Percentiles rank a stretch among this genome's conserved stretches.
phyloP scores from a whole-genome alignment of 331 rosid species.

The Erythrophleum ivorense region DNA sequence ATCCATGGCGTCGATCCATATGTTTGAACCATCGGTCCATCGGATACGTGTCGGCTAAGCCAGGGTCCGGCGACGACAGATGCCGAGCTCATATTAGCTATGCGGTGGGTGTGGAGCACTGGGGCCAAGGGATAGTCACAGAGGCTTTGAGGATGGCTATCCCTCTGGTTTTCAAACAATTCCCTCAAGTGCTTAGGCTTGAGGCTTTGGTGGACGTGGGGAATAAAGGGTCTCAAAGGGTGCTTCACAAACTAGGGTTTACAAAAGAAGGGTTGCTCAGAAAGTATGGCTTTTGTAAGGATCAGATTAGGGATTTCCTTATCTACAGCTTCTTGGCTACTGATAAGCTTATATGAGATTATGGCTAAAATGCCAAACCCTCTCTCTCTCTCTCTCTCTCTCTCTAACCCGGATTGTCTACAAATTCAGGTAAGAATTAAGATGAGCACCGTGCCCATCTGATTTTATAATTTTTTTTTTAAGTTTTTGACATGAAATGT shows the following conservation, averaged over 20 bases:
- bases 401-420: no score
- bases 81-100: conserved; percentile 55
- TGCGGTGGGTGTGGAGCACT: conserved; percentile 48
- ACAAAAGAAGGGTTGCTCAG: conserved; percentile 50
- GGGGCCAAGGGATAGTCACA: conserved; percentile 55
- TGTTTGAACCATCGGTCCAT: conserved; percentile 49
- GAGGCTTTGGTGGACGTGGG: conserved; percentile 59
- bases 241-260: conserved; percentile 56
- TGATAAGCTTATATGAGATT: neutral
- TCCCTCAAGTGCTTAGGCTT: conserved; percentile 44
- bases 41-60: conserved; percentile 51
- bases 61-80: conserved; percentile 34
- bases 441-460: no score
- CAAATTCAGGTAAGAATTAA: no score
- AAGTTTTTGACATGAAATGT: no score
- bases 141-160: conserved; percentile 51
- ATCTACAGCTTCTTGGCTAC: conserved; percentile 48
- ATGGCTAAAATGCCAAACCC: no score
- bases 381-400: no score
- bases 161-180: conserved; percentile 41
- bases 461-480: no score
- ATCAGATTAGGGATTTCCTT: conserved; percentile 53
- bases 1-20: conserved; percentile 58
- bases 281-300: conserved; percentile 57
- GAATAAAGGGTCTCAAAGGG: conserved; percentile 58